A percentile compares a stretch with the other conserved stretches of the same genome.
Conservation (phyloP, 495 filamentous ascomycete species). For the Chaetomium tenue region DNA sequence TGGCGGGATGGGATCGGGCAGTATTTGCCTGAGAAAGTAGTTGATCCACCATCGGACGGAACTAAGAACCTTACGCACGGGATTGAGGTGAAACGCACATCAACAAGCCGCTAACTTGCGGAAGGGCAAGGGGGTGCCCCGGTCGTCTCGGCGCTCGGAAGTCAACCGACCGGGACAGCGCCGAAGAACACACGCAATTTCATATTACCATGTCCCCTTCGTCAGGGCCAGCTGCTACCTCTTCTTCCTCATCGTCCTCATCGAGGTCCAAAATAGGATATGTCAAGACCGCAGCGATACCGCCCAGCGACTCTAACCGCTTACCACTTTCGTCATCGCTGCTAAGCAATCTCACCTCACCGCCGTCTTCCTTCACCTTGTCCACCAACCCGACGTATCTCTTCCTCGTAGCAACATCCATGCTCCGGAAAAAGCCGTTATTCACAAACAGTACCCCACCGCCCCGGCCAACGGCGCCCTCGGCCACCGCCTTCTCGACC, state of each 20-base stretch:
- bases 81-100: no score
- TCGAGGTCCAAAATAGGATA: constrained; percentile 77
- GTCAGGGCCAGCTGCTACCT: constrained; percentile 17
- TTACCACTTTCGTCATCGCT: constrained; percentile 93
- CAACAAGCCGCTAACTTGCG: no score
- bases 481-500: constrained; percentile 79
- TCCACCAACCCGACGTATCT: constrained; percentile 86
- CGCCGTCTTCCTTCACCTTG: constrained; percentile 83
- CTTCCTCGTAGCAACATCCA: constrained; percentile 75
- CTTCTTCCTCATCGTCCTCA: constrained; percentile 52
- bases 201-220: constrained; percentile 41
- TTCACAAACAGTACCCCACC: constrained; percentile 82
- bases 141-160: neutral
- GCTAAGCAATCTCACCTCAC: constrained; percentile 83
- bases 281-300: constrained; percentile 85
- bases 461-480: constrained; percentile 84
- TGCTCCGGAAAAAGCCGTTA: constrained; percentile 78
- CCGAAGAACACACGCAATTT: constrained; percentile 13
- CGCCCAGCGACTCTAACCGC: constrained; percentile 77
- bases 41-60: no score
- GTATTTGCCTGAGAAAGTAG: no score
- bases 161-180: neutral
- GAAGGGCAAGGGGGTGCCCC: no score
- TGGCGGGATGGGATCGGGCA: no score
- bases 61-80: no score